Evolutionary conservation across 208 protist species (phyloP), one percentile per base, ranked within the genome.

Genomic region (Crithidia sp.): DNA sequence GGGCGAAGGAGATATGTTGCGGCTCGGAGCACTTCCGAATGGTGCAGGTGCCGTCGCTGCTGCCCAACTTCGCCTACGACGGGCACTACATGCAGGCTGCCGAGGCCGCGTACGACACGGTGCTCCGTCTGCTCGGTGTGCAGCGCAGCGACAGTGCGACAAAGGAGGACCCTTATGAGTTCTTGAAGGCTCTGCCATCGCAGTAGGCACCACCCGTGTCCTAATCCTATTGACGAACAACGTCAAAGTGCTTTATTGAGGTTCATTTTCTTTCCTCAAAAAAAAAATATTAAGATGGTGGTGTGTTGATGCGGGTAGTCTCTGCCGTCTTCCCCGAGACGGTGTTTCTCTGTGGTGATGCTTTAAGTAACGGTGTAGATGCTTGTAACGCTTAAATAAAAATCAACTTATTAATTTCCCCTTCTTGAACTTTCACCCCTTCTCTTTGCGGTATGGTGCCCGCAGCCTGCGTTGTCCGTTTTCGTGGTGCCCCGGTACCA

Each of bases 1-100:
- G 47, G 44, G 55, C 64, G 0, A 44, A 67, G 39, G 63, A 81
- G 19, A 43, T 71, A n/a, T 81, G 68, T 28, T 45, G 64, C 40
- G 16, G 45, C 17, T 75, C 67, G 7, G 50, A 76, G 52, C 49
- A 73, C 50, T 77, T 82, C 7, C 39, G 41, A 17, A 12, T 90
- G n/a, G 63, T 93, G 37, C 37, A 68, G 5, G 78, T 95, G 40
- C 84, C 83, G n/a, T 82, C 86, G n/a, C 70, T 95, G 40, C 79
- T 83, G 61, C 72, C 74, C 3, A 87, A 86, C 70, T 62, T 87
- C 14, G 69, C 87, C 40, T 79, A 95, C 72, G 87, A 89, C 67
- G 80, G 85, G 0, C 79, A 84, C 44, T 90, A 89, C 76, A 2
- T 92, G 55, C 44, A 79, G 19, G 59, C 47, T 7, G 86, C 89